These are phyloP conservation scores for Aegle marmelos DNA, from an alignment of 345 rosid species.

Conservation along the genomic window DNA sequence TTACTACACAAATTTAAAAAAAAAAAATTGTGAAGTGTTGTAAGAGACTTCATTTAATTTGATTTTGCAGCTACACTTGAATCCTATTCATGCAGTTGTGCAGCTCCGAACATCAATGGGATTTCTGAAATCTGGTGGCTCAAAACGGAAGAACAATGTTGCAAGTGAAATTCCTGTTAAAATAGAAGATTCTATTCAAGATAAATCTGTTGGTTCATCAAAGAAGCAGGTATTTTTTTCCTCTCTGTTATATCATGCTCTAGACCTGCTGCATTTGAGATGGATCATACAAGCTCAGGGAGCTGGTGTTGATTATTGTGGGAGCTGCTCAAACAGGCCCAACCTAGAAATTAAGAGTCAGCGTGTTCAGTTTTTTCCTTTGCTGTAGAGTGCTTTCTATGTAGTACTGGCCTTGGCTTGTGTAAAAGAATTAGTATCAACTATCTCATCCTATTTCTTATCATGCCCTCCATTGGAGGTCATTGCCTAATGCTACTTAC, in stretches of 20 bases:
- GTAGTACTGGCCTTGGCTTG: neutral
- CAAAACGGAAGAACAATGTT: conserved; percentile 39
- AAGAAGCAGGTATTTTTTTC: conserved; percentile 54
- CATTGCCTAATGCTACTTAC: neutral
- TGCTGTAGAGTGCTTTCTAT: too few species aligned
- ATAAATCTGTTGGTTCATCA: conserved; percentile 43
- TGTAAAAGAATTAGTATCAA: neutral
- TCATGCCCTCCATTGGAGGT: neutral
- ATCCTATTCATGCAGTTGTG: conserved; percentile 80
- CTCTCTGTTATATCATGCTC: neutral
- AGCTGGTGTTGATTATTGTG: neutral
- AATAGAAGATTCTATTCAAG: conserved; percentile 34
- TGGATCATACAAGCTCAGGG: neutral
- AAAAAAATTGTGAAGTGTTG: neutral
- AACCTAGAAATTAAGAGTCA: neutral
- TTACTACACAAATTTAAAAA: neutral
- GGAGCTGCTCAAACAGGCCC: neutral
- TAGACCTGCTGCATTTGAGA: neutral
- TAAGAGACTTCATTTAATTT: conserved; percentile 6
- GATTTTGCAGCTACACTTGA: conserved; percentile 74
- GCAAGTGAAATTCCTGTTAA: conserved; percentile 34
- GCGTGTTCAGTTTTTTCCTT: neutral
- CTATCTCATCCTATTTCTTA: neutral
- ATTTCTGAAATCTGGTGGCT: conserved; percentile 33
- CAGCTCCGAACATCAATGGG: conserved; percentile 78